These are phyloP conservation scores for Perkinsela sp. DNA, from an alignment of 208 protist species.

Conservation along the genomic window DNA sequence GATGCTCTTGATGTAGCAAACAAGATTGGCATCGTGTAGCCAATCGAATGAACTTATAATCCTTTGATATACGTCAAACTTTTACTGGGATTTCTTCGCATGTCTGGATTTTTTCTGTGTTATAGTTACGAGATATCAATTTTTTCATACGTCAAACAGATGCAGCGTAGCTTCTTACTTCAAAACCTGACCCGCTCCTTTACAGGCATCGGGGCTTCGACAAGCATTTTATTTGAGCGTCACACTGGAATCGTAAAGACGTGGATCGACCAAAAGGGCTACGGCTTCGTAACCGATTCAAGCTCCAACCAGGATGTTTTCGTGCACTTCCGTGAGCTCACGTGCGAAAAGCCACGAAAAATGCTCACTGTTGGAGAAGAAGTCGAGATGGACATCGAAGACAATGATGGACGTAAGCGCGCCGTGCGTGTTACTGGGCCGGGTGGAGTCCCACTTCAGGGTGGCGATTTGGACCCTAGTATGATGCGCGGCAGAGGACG, in stretches of 20 bases:
- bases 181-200: neutral
- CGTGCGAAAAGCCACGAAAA: conserved; percentile 41
- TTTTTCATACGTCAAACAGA: neutral
- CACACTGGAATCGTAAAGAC: conserved; percentile 4
- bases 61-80: conserved; percentile 2
- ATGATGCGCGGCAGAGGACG: conserved; percentile 10
- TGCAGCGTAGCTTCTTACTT: neutral
- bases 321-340: conserved; percentile 54
- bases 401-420: conserved; percentile 47
- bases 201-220: neutral
- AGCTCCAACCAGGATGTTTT: conserved; percentile 66
- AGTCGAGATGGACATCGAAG: conserved; percentile 59
- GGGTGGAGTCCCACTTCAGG: conserved; percentile 39
- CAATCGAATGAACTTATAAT: conserved; percentile 1
- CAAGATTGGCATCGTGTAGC: conserved; percentile 80
- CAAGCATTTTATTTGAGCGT: neutral
- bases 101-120: no score
- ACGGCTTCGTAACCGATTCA: conserved; percentile 62
- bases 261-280: conserved; percentile 56
- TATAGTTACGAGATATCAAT: no score
- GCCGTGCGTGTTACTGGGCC: conserved; percentile 50
- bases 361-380: conserved; percentile 45
- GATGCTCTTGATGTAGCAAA: conserved; percentile 93
- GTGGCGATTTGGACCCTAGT: conserved; percentile 31
- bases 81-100: neutral